These are phyloP conservation scores for Posidonia australis DNA, from an alignment of 106 monocot species.

Conservation along the genomic window DNA sequence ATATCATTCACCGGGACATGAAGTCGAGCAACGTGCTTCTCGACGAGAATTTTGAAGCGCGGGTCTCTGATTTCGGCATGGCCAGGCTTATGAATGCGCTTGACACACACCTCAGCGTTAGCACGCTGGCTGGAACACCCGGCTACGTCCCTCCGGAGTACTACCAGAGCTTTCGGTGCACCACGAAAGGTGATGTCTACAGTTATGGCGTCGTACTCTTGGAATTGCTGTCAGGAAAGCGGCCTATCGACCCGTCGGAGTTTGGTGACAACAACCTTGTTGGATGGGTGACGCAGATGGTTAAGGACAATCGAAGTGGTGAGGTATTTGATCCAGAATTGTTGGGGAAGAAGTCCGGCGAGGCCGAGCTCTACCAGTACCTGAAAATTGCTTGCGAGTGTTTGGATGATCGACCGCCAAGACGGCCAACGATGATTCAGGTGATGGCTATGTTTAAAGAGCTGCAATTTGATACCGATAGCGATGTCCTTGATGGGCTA, in stretches of 20 bases:
- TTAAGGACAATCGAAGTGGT: not conserved
- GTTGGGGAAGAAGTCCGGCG: not conserved
- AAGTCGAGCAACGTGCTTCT: too few relatives aligned
- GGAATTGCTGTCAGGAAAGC: conserved; percentile 13
- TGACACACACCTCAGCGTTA: too few relatives aligned
- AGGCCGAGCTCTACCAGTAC: not conserved
- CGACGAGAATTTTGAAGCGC: too few relatives aligned
- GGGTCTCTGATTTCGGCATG: too few relatives aligned
- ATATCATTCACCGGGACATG: too few relatives aligned
- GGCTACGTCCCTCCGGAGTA: too few relatives aligned
- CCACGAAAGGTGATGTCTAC: too few relatives aligned
- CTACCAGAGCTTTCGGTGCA: too few relatives aligned
- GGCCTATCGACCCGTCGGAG: conserved; percentile 1
- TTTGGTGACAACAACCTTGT: too few relatives aligned
- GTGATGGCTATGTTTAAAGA: conserved; percentile 30
- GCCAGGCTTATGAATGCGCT: too few relatives aligned
- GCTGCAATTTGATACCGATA: conserved; percentile 43
- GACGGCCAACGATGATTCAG: conserved; percentile 10
- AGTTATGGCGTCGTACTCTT: conserved; percentile 12
- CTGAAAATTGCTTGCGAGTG: conserved; percentile 10
- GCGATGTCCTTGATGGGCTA: conserved; percentile 49
- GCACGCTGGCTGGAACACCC: too few relatives aligned
- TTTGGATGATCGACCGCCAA: conserved; percentile 5
- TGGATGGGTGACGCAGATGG: conserved; percentile 8
- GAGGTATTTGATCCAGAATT: conserved; percentile 12